phyloP scores from a whole-genome alignment of 768 basidiomycete genomes.

The Mycena sanguinolenta region DNA sequence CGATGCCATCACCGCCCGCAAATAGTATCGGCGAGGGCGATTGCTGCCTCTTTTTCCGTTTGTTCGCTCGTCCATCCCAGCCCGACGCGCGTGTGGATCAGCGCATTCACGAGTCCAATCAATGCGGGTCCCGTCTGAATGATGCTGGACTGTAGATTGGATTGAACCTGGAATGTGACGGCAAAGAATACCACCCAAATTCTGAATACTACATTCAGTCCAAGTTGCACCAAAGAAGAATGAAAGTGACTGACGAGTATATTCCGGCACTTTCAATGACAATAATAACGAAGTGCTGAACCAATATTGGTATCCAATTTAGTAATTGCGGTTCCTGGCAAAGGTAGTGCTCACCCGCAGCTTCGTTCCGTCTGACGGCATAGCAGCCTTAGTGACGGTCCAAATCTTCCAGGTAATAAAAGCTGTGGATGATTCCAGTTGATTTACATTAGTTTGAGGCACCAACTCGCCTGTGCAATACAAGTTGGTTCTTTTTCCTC shows the following conservation, averaged over 20 bases:
- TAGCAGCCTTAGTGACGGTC: background rate
- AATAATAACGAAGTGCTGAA: constrained; percentile 29
- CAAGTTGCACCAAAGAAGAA: too few species aligned
- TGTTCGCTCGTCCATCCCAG: too few species aligned
- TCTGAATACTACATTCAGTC: too few species aligned
- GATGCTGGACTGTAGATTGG: constrained; percentile 7
- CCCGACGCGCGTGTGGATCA: constrained; percentile 30
- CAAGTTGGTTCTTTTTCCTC: too few species aligned
- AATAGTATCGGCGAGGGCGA: too few species aligned
- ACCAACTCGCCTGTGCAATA: constrained; percentile 6
- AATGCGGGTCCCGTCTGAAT: constrained; percentile 17
- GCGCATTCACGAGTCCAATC: constrained; percentile 21
- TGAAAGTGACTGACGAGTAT: too few species aligned
- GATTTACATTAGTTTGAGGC: constrained; percentile 5
- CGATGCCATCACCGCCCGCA: too few species aligned
- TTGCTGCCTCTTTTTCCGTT: too few species aligned
- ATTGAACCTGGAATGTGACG: constrained; percentile 1
- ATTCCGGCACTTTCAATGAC: too few species aligned
- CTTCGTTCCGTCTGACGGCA: constrained; percentile 5
- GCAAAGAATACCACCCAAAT: too few species aligned
- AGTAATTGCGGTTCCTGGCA: background rate
- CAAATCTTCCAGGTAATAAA: too few species aligned
- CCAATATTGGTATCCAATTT: background rate
- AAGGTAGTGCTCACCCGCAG: constrained; percentile 4
- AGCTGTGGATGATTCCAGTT: too few species aligned